Conservation (phyloP, 2,329 filamentous ascomycete species). For the Botrytis byssoidea region DNA sequence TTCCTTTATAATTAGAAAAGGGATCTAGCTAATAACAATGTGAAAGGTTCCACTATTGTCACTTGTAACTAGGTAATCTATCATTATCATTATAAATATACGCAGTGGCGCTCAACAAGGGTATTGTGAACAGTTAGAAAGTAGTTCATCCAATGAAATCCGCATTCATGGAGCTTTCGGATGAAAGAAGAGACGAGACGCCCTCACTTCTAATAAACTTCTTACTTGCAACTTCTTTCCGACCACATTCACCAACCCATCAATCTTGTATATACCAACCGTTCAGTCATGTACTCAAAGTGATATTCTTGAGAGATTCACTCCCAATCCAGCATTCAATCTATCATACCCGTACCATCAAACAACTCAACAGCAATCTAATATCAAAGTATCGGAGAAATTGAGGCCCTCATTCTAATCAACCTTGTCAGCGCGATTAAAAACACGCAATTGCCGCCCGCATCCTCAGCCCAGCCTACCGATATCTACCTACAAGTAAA, state of each 20-base stretch:
- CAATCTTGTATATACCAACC: neutral
- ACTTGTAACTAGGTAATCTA: constrained; percentile 4
- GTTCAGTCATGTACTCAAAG: neutral
- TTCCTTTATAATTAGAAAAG: neutral
- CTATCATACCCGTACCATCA: neutral
- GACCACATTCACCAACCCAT: neutral
- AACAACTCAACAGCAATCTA: neutral
- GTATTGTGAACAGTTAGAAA: neutral
- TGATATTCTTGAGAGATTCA: neutral
- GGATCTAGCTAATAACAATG: constrained; percentile 3
- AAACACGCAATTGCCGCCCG: constrained; percentile 17
- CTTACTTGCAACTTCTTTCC: neutral
- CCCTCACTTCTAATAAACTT: neutral
- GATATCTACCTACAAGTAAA: neutral
- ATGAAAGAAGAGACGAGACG: constrained; percentile 12
- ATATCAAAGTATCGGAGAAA: neutral
- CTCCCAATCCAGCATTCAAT: neutral
- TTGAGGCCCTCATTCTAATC: neutral
- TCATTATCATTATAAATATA: constrained; percentile 16
- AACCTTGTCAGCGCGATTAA: constrained; percentile 14
- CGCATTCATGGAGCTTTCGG: constrained; percentile 7
- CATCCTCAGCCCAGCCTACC: constrained; percentile 7
- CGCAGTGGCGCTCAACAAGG: constrained; percentile 16
- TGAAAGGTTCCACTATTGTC: constrained; percentile 1
- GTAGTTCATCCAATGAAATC: constrained; percentile 17